Evolutionary conservation across 805 yeast species (phyloP), one percentile per base, ranked within the genome.

Genomic region (Candida hungchunana): DNA sequence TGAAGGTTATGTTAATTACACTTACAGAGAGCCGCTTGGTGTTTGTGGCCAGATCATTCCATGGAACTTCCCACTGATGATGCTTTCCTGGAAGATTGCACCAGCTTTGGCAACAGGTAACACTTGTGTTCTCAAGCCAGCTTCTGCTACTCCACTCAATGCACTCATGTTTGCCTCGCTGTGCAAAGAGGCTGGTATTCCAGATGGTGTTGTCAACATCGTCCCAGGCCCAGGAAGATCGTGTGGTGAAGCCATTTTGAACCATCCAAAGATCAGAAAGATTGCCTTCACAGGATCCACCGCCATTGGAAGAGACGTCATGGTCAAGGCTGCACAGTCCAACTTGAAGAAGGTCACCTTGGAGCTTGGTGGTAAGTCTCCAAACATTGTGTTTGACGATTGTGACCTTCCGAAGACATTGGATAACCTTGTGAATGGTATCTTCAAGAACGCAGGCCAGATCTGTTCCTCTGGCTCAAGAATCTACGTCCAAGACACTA

Each of bases 201-300:
- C 90, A 50, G 67, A 77, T 17, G 90, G 90, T 67, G 86, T 80
- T 41, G 72, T 81, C 37, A 81, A 80, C 64, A 70, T 82, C 48
- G 68, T 82, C 26, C 78, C 85, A 51, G 90, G 90, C 51, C 76
- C 79, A 39, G 93, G 90, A 59, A 69, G 75, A 56, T 69, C 71
- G 47, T 76, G 82, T 50, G 93, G 93, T 68, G 72, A 76, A 44
- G 79, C 84, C 39, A 75, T 82, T 50, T 65, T 82, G 34, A 68
- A 69, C 47, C 88, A 82, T 57, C 82, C 79, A 51, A 72, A 66
- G 55, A 75, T 82, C 51, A 77, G 78, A 63, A 82, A 82, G 65
- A 69, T 82, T 53, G 86, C 89, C 10, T 82, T 82, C 64, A 82
- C 93, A 36, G 93, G 93, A 56, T 82, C 89, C 18, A 82, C 93